These are phyloP conservation scores for Pseudogymnoascus sp. DNA, from an alignment of 2,329 filamentous ascomycete species.

Conservation along the genomic window DNA sequence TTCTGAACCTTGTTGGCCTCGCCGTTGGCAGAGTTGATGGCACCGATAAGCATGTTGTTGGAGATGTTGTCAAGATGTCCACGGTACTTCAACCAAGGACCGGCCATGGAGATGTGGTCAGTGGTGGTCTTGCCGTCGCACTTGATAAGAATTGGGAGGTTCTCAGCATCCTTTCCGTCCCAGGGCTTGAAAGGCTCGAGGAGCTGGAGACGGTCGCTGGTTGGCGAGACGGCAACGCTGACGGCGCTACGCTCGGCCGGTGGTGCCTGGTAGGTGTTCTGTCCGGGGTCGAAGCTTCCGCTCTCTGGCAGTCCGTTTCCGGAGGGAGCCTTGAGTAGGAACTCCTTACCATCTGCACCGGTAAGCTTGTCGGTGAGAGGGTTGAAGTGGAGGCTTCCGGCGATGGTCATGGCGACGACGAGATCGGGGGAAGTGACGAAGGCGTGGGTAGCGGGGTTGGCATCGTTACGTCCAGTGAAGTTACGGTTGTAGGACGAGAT, in stretches of 20 bases:
- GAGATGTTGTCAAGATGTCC: conserved; percentile 99
- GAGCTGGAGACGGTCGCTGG: conserved; percentile 88
- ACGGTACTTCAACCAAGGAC: conserved; percentile 97
- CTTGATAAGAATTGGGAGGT: conserved; percentile 94
- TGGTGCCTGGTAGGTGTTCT: conserved; percentile 93
- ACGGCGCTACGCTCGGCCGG: conserved; percentile 68
- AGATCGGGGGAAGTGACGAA: conserved; percentile 89
- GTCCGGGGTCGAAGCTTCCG: conserved; percentile 77
- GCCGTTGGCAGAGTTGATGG: conserved; percentile 89
- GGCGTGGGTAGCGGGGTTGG: conserved; percentile 88
- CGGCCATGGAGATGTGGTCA: conserved; percentile 95
- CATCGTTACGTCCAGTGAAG: conserved; percentile 96
- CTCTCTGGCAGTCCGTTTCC: conserved; percentile 70
- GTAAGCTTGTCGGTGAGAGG: conserved; percentile 85
- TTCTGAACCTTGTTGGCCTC: conserved; percentile 98
- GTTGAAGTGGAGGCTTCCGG: conserved; percentile 86
- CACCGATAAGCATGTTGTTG: conserved; percentile 99
- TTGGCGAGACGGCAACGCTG: conserved; percentile 73
- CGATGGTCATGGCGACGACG: conserved; percentile 77
- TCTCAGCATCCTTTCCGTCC: conserved; percentile 81
- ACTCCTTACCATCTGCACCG: conserved; percentile 94
- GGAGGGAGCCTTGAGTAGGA: conserved; percentile 71
- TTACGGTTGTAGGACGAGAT: conserved; percentile 99
- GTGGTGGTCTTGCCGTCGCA: conserved; percentile 92
- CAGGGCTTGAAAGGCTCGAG: conserved; percentile 78